Percentiles rank a stretch among this genome's conserved stretches.
phyloP scores from a whole-genome alignment of 805 yeast genomes.

The Kodamaea laetipori region DNA sequence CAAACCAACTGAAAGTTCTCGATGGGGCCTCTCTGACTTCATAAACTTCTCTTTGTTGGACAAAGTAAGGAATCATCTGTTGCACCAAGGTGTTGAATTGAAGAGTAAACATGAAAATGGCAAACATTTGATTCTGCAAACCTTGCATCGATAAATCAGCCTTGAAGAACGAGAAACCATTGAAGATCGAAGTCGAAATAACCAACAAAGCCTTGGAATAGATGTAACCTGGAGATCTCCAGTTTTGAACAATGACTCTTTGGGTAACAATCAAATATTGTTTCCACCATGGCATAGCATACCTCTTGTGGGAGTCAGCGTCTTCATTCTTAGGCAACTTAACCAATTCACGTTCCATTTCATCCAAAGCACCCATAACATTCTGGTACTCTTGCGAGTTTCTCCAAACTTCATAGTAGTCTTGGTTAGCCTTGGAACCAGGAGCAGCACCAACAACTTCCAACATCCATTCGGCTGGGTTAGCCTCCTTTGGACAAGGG shows the following conservation, averaged over 20 bases:
- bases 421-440: conserved; percentile 71
- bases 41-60: conserved; percentile 62
- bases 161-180: conserved; percentile 74
- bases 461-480: conserved; percentile 80
- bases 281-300: conserved; percentile 31
- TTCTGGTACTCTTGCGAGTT: conserved; percentile 62
- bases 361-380: conserved; percentile 59
- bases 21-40: conserved; percentile 77
- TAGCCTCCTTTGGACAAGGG: conserved; percentile 39
- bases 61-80: conserved; percentile 59
- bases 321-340: conserved; percentile 24
- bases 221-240: conserved; percentile 42
- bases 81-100: conserved; percentile 58
- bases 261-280: conserved; percentile 26
- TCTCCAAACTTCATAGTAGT: conserved; percentile 77
- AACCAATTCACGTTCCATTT: conserved; percentile 61
- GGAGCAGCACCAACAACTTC: conserved; percentile 84
- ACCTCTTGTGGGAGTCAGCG: conserved; percentile 26
- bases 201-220: conserved; percentile 62
- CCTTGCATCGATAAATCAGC: conserved; percentile 48
- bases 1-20: conserved; percentile 66
- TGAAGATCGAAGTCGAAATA: conserved; percentile 54
- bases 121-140: conserved; percentile 69
- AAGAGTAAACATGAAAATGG: conserved; percentile 68
- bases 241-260: conserved; percentile 40